phyloP scores from a whole-genome alignment of 108 stramenopile genomes.

The Stephanodiscus triporus region DNA sequence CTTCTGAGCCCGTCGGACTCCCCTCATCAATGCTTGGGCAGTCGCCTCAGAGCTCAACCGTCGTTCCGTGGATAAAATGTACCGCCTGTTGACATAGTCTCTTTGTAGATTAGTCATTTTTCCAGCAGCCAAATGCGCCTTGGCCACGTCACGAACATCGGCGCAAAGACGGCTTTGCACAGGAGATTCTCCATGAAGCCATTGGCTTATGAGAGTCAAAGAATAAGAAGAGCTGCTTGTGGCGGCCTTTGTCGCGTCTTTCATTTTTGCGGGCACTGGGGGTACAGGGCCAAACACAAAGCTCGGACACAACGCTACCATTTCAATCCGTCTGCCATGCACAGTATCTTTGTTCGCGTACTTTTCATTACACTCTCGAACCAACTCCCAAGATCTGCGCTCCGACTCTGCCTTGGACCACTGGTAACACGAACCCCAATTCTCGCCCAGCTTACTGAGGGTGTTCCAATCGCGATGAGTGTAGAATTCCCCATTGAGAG shows the following conservation, averaged over 20 bases:
- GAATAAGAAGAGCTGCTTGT: slow-evolving; percentile 60
- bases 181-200: slow-evolving; percentile 70
- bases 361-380: slow-evolving; percentile 53
- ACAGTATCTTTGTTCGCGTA: slow-evolving; percentile 73
- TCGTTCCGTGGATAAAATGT: slow-evolving; percentile 74
- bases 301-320: slow-evolving; percentile 72
- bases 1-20: slow-evolving; percentile 11
- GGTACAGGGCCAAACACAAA: slow-evolving; percentile 83
- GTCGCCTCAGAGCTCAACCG: slow-evolving; percentile 64
- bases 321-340: slow-evolving; percentile 58
- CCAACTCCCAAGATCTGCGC: slow-evolving; percentile 62
- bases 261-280: slow-evolving; percentile 19
- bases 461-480: slow-evolving; percentile 86
- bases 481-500: slow-evolving; percentile 70
- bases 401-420: slow-evolving; percentile 86
- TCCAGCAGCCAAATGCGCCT: slow-evolving; percentile 74
- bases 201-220: slow-evolving; percentile 68
- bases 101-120: slow-evolving; percentile 21
- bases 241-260: slow-evolving; percentile 9
- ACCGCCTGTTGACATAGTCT: slow-evolving; percentile 51
- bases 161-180: slow-evolving; percentile 82
- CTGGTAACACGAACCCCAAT: slow-evolving; percentile 86
- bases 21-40: slow-evolving; percentile 57
- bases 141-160: slow-evolving; percentile 82
- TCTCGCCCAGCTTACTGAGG: slow-evolving; percentile 57